Conservation (phyloP, 352 stramenopile genomes). For the Globisporangium parvum region DNA sequence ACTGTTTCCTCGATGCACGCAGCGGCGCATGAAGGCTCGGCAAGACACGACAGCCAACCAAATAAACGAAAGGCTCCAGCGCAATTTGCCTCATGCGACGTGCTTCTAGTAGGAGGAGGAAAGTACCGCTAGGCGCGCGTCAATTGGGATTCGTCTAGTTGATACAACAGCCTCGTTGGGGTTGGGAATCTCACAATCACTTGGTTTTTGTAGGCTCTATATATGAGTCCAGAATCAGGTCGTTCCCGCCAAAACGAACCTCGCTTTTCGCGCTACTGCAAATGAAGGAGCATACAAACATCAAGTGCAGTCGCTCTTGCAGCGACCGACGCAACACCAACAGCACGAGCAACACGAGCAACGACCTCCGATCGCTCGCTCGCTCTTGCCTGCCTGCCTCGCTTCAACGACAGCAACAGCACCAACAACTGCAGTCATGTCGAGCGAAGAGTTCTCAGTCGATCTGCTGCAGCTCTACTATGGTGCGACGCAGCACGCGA, state of each 20-base stretch:
- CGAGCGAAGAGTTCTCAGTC: conserved; percentile 75
- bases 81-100: neutral
- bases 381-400: neutral
- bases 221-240: too few species aligned
- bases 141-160: neutral
- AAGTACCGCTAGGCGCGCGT: neutral
- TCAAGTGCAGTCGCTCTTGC: too few species aligned
- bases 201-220: too few species aligned
- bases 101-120: neutral
- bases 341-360: too few species aligned
- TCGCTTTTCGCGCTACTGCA: too few species aligned
- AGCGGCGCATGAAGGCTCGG: neutral
- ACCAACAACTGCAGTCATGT: conserved; percentile 23
- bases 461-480: conserved; percentile 86
- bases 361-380: neutral
- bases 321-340: too few species aligned
- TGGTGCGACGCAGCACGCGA: conserved; percentile 24
- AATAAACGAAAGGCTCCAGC: conserved; percentile 11
- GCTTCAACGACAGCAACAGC: neutral
- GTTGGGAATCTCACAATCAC: too few species aligned
- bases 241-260: too few species aligned
- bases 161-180: too few species aligned
- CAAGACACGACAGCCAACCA: conserved; percentile 34
- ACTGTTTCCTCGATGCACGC: conserved; percentile 21
- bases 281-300: too few species aligned